Evolutionary conservation across 257 asterid species (phyloP), one percentile per base, ranked within the genome.

Genomic region (Forsythia viridissima): DNA sequence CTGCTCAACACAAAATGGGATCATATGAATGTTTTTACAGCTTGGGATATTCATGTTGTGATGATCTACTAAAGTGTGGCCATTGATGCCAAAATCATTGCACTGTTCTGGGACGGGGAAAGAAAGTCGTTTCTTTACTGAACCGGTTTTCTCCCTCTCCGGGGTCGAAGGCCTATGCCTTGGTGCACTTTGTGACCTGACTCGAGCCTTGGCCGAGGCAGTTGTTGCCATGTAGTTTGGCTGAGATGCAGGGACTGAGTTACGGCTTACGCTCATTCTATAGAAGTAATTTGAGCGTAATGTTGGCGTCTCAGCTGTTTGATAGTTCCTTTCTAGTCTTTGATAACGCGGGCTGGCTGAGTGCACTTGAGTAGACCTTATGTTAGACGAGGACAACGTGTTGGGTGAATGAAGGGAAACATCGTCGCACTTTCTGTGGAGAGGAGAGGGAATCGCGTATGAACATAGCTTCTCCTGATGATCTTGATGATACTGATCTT

Each of bases 161-260:
- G 96, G 97, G 80, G 94, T 88, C 44, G 43, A 68, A 24, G 78
- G 79, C 84, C 91, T 90, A 40, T 76, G 90, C 85, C 91, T 89
- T 2, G 97, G 94, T 52, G 89, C 81, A 80, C 96, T 94, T 0
- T 76, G 80, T 16, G 98, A 86, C 66, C 92, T 88, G 13, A 84
- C 85, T 39, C 98, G 85, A 1, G 97, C 98, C 81, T 73, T 86
- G 41, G 97, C 92, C 36, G 97, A 92, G 70, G 87, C 94, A 13
- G 97, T 94, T 59, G 93, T 86, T 0, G 90, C 91, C 98, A 94
- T 92, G 55, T 92, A 94, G 75, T 81, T 89, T 2, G 97, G 98
- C 67, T 66, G 75, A 42, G 86, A 61, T 71, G 71, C 70, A 2
- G 82, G 74, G 78, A 69, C 77, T 18, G 85, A 80, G 18, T 84